A percentile compares a stretch with the other conserved stretches of the same genome.
These are phyloP conservation scores for Saccharomycopsis fermentans DNA, from an alignment of 805 yeast species.

Conservation along the genomic window DNA sequence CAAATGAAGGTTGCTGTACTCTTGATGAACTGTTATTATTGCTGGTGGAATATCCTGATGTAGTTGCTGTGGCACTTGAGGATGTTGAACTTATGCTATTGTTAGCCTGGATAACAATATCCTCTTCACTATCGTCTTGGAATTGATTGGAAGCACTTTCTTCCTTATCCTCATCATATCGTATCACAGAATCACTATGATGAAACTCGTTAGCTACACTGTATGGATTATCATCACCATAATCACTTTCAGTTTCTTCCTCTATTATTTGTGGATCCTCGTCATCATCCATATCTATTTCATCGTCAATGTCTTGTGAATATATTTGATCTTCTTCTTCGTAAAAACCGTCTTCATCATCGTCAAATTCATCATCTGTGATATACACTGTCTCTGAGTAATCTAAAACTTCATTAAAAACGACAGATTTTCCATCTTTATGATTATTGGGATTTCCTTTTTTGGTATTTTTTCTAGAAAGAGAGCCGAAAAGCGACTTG, in stretches of 20 bases:
- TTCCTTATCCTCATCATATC: not conserved
- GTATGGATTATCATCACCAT: conserved; percentile 1
- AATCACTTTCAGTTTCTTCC: conserved; percentile 2
- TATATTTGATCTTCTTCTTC: conserved; percentile 4
- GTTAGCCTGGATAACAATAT: not conserved
- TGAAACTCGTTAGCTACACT: not conserved
- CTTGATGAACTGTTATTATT: not conserved
- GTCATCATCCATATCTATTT: conserved; percentile 8
- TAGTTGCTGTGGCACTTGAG: not conserved
- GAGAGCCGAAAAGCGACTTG: conserved; percentile 13
- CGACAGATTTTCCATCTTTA: conserved; percentile 10
- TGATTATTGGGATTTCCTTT: not conserved
- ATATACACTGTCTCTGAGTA: conserved; percentile 15
- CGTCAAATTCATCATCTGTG: conserved; percentile 11
- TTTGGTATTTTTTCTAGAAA: not conserved
- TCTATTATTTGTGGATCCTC: conserved; percentile 1
- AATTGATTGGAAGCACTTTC: not conserved
- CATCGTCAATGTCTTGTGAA: not conserved
- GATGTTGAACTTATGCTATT: not conserved
- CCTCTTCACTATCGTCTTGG: not conserved
- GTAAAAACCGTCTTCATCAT: conserved; percentile 6
- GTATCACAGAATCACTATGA: not conserved
- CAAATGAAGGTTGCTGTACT: not conserved
- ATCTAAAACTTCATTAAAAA: conserved; percentile 10
- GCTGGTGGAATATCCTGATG: not conserved